Base-by-base conservation (phyloP, 2,329 filamentous ascomycete genomes). In the Epichloe bromicola region DNA sequence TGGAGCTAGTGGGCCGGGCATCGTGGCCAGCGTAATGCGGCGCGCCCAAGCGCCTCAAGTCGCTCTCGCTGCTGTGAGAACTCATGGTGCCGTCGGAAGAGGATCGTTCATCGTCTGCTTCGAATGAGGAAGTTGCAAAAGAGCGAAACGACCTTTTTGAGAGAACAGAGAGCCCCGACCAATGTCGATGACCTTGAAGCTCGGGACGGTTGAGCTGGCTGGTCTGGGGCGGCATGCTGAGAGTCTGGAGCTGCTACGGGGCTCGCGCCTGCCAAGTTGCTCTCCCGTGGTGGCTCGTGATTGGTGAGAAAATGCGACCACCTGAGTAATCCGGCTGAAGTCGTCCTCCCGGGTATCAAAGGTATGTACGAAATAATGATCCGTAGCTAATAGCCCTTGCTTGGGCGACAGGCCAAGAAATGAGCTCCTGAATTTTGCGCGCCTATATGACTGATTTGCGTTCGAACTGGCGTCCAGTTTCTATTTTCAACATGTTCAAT, bases 11-110 rank as follows among this genome's bases (percentile, higher is more conserved):
- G 51, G 86, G 79, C n/a, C 91, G 78, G 23, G 82, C 86, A 67
- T 98, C 93, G 65, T 97, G 88, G 55, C 86, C 88, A 2, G 76
- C 74, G 65, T 94, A 95, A 52, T 79, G 75, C 50, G 79, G 67
- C 54, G 58, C 57, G 55, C 58, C 57, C 51, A 64, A 58, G 47
- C 55, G 65, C 55, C 63, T 60, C 58, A 63, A 59, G 53, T 64
- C 69, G 56, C 64, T 60, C 56, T 70, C 65, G 55, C 63, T 65
- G 54, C 58, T 59, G 56, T 62, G 57, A n/a, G 63, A 62, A 52
- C 64, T 69, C 65, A 70, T 71, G 19, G 51, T 52, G 36, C 51
- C 53, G 52, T 55, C 50, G 46, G 60, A 60, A 57, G 58, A 72
- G 34, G 80, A 84, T 53, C 72, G 74, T 63, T 85, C 82, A 76